Conservation (phyloP, 2,329 filamentous ascomycete genomes). For the Huntiella moniliformis region DNA sequence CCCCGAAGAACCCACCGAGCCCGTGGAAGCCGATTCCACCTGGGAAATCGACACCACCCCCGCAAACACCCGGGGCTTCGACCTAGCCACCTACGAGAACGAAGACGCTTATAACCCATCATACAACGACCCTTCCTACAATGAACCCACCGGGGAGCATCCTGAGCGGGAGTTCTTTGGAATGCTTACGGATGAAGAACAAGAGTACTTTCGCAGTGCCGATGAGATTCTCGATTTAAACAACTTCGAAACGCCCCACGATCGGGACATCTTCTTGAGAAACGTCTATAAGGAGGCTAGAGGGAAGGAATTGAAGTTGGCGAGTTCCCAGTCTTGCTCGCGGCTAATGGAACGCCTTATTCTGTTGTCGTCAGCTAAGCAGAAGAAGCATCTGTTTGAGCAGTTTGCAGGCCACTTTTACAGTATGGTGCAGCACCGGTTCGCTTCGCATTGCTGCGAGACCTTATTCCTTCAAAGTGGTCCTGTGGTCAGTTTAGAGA, state of each 20-base stretch:
- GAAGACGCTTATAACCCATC: constrained; percentile 4
- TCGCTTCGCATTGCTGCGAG: constrained; percentile 94
- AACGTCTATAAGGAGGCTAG: constrained; percentile 74
- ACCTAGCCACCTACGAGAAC: neutral
- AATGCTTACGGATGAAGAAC: constrained; percentile 78
- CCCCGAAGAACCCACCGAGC: neutral
- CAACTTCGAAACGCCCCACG: constrained; percentile 61
- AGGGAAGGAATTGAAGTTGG: constrained; percentile 89
- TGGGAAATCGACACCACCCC: constrained; percentile 10
- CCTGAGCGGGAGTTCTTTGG: constrained; percentile 69
- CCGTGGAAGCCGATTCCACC: neutral
- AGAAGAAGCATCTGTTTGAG: constrained; percentile 73
- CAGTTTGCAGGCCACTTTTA: constrained; percentile 77
- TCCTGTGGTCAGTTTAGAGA: constrained; percentile 56
- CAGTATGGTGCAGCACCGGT: constrained; percentile 81
- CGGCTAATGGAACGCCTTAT: constrained; percentile 84
- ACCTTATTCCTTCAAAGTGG: constrained; percentile 74
- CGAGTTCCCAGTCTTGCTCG: constrained; percentile 89
- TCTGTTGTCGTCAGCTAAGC: constrained; percentile 53
- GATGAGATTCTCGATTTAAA: constrained; percentile 82
- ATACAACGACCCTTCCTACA: constrained; percentile 11
- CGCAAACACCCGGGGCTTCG: neutral
- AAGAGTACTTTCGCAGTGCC: constrained; percentile 83
- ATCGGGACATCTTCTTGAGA: constrained; percentile 51
- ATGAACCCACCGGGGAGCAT: constrained; percentile 14